Base-by-base conservation (phyloP, 2,329 filamentous ascomycete genomes). In the Zasmidium citrigriseum region DNA sequence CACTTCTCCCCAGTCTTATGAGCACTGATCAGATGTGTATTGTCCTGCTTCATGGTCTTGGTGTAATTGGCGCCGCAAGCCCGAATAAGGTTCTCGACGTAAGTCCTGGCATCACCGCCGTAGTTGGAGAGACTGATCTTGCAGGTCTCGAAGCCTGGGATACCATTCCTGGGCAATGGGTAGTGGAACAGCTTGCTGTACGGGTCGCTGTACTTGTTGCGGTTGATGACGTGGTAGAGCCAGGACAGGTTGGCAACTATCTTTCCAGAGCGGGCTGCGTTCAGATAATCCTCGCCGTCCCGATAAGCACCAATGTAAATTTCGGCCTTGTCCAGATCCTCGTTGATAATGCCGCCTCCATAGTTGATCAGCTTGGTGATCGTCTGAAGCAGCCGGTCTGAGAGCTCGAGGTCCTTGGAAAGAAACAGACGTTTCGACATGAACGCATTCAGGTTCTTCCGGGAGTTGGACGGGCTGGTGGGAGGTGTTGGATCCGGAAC, bases 61-160 rank as follows among this genome's bases (percentile, higher is more conserved):
- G 95, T 99, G 71, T 91, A 98, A 61, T 89, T 88, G 9, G 90
- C 93, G 16, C 95, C 95, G 16, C 89, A 83, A 22, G 92, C 92
- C 60, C 81, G 86, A 67, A 97, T 89, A 38, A 99, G 82, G 66
- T 96, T 98, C 74, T 98, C 93, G 3, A 99, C 82, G 69, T 98
- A 99, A 53, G 91, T 87, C 48, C 95, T 87, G 16, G 95, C 91
- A 74, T 99, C 95, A 27, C 95, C 95, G 47, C 91, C 91, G 72
- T 99, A 99, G 74, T 98, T 99, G 4, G 95, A 98, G 4, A 99
- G 82, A 57, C 92, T 96, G 68, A 99, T 95, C 52, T 83, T 86
- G 73, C 89, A 81, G 7, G 83, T 80, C 58, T 89, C 75, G 70
- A 99, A 97, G 0, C 91, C 93, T 0, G 88, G 85, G 34, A 99